A percentile compares a stretch with the other conserved stretches of the same genome.
Conservation (phyloP, 2,329 filamentous ascomycete species). For the Fusarium ramigenum region DNA sequence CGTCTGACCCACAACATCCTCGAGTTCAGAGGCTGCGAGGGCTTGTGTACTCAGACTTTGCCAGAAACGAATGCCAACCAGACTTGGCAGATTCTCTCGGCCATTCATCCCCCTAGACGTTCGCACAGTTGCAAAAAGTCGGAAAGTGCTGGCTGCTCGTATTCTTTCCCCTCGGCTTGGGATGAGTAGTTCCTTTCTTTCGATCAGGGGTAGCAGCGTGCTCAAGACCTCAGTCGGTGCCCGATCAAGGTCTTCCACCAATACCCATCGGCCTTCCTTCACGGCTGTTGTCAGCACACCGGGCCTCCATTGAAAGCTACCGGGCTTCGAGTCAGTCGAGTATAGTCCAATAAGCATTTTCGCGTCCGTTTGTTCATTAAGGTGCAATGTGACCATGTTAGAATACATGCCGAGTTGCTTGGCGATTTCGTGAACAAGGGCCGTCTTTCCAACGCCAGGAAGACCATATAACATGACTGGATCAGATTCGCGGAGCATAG, state of each 20-base stretch:
- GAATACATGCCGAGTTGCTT: constrained; percentile 80
- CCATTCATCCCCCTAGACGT: constrained; percentile 76
- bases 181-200: constrained; percentile 89
- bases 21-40: constrained; percentile 75
- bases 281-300: constrained; percentile 95
- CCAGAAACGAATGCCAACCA: constrained; percentile 91
- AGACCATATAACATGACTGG: constrained; percentile 85
- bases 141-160: constrained; percentile 83
- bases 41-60: constrained; percentile 74
- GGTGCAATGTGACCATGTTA: constrained; percentile 89
- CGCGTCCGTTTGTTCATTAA: constrained; percentile 98
- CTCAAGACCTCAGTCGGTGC: constrained; percentile 96
- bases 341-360: constrained; percentile 97
- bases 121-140: constrained; percentile 90
- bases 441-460: constrained; percentile 90
- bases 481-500: constrained; percentile 70
- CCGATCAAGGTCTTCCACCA: constrained; percentile 96
- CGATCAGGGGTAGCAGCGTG: constrained; percentile 89
- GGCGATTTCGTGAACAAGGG: constrained; percentile 83
- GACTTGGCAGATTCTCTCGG: constrained; percentile 72
- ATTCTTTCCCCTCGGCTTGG: constrained; percentile 89
- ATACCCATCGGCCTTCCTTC: constrained; percentile 91
- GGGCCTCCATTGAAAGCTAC: constrained; percentile 90
- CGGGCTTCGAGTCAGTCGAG: constrained; percentile 85
- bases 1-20: constrained; percentile 74